phyloP scores from a whole-genome alignment of 2,329 filamentous ascomycete genomes.

The Claviceps sp. region DNA sequence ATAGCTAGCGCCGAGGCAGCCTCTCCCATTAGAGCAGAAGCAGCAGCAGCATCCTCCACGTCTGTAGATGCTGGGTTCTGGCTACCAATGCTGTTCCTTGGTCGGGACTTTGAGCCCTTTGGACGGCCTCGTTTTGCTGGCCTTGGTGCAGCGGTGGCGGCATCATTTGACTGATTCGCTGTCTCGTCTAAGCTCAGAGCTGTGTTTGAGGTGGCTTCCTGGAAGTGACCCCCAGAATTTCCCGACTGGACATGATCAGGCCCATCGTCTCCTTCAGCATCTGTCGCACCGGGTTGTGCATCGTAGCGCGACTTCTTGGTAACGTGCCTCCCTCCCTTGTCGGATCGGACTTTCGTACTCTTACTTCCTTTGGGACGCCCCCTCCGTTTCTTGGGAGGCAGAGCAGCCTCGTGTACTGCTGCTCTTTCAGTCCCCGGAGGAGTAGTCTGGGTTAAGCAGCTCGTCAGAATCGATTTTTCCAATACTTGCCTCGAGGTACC shows the following conservation, averaged over 20 bases:
- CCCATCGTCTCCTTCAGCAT: background rate
- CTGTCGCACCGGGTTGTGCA: background rate
- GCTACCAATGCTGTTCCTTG: constrained; percentile 13
- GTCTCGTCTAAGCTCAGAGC: background rate
- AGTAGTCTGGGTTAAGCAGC: background rate
- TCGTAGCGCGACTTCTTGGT: background rate
- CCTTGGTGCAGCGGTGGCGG: constrained; percentile 10
- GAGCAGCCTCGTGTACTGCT: background rate
- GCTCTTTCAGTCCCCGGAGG: background rate
- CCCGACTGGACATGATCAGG: background rate
- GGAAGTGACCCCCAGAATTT: background rate
- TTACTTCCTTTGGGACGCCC: constrained; percentile 44
- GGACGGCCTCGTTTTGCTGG: constrained; percentile 25
- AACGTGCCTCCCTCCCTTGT: constrained; percentile 6
- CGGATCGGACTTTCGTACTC: constrained; percentile 15
- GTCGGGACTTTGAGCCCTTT: constrained; percentile 33
- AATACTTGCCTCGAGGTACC: background rate
- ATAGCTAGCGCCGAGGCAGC: background rate
- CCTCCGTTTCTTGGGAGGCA: constrained; percentile 28
- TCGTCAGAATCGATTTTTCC: background rate
- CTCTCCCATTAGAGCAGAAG: background rate
- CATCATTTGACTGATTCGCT: constrained; percentile 7
- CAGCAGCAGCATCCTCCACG: background rate
- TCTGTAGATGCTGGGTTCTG: background rate
- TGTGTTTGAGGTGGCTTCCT: background rate